phyloP scores from a whole-genome alignment of 306 rosid genomes.

The Sindora glabra region DNA sequence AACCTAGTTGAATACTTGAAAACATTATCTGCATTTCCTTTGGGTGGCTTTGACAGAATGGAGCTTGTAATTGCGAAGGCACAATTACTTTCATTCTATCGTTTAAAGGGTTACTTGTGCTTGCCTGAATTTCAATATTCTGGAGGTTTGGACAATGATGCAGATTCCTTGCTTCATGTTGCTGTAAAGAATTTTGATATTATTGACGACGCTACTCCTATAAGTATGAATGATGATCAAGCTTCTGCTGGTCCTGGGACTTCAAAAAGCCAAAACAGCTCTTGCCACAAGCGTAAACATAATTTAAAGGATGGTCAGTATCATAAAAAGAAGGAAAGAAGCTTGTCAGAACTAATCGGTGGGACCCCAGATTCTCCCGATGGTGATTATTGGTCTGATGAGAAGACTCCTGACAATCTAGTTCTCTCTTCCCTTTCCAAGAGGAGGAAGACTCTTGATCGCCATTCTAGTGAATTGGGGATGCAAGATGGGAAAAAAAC shows the following conservation, averaged over 20 bases:
- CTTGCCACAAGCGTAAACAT: constrained; percentile 67
- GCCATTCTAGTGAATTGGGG: constrained; percentile 36
- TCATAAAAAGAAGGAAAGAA: constrained; percentile 60
- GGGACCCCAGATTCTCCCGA: constrained; percentile 38
- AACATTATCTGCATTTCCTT: constrained; percentile 54
- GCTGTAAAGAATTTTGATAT: constrained; percentile 22
- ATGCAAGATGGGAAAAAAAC: constrained; percentile 56
- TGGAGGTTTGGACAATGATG: constrained; percentile 53
- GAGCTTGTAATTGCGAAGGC: constrained; percentile 79
- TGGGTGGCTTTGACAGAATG: constrained; percentile 45
- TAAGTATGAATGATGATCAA: constrained; percentile 31
- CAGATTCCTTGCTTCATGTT: constrained; percentile 18
- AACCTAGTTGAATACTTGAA: constrained; percentile 46
- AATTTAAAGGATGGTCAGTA: constrained; percentile 46
- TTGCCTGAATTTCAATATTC: constrained; percentile 69
- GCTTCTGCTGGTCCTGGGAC: constrained; percentile 26
- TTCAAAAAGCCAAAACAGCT: constrained; percentile 24
- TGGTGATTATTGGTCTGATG: constrained; percentile 41
- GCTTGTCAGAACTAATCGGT: constrained; percentile 66
- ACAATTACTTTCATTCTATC: constrained; percentile 66
- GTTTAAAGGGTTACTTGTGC: constrained; percentile 59
- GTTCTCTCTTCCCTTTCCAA: constrained; percentile 35
- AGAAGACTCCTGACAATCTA: constrained; percentile 21
- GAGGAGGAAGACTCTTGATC: constrained; percentile 49
- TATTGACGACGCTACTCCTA: constrained; percentile 29